Conservation (phyloP, 2,329 filamentous ascomycete species). For the Arthrocladium fulminans region DNA sequence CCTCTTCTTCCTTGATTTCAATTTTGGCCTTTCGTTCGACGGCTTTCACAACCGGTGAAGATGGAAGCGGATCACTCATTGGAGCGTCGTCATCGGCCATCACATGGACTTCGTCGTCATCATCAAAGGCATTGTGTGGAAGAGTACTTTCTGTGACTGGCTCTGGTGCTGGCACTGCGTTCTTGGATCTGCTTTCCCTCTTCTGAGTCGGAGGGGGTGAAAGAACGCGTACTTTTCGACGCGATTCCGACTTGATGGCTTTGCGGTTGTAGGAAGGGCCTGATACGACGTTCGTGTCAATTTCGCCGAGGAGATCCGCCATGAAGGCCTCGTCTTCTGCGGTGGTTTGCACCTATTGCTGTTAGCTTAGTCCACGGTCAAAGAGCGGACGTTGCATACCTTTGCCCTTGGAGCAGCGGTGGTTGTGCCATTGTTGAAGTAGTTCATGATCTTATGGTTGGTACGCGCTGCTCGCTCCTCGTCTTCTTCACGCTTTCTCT, state of each 20-base stretch:
- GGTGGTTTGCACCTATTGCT: slow-evolving; percentile 46
- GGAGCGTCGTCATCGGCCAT: slow-evolving; percentile 65
- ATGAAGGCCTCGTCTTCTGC: slow-evolving; percentile 87
- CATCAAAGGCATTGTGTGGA: slow-evolving; percentile 35
- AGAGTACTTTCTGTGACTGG: slow-evolving; percentile 34
- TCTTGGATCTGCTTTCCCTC: slow-evolving; percentile 42
- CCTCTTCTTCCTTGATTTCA: slow-evolving; percentile 58
- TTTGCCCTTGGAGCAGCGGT: slow-evolving; percentile 66
- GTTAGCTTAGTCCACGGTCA: not conserved
- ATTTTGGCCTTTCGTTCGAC: slow-evolving; percentile 58
- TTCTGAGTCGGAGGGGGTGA: slow-evolving; percentile 60
- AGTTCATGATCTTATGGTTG: slow-evolving; percentile 86
- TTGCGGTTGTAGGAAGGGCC: slow-evolving; percentile 49
- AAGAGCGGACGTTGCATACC: slow-evolving; percentile 37
- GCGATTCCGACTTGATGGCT: slow-evolving; percentile 62
- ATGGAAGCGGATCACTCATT: slow-evolving; percentile 81
- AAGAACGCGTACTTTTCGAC: slow-evolving; percentile 68
- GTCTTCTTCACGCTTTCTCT: slow-evolving; percentile 81
- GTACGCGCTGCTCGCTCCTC: slow-evolving; percentile 76
- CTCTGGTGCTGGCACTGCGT: slow-evolving; percentile 19
- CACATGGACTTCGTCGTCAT: slow-evolving; percentile 47
- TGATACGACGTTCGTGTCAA: slow-evolving; percentile 66
- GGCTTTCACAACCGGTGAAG: slow-evolving; percentile 74
- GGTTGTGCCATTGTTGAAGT: slow-evolving; percentile 71
- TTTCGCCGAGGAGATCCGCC: slow-evolving; percentile 64